Evolutionary conservation across 1,139 yeast genomes (phyloP).

Genomic region (Protomyces inundatus): DNA sequence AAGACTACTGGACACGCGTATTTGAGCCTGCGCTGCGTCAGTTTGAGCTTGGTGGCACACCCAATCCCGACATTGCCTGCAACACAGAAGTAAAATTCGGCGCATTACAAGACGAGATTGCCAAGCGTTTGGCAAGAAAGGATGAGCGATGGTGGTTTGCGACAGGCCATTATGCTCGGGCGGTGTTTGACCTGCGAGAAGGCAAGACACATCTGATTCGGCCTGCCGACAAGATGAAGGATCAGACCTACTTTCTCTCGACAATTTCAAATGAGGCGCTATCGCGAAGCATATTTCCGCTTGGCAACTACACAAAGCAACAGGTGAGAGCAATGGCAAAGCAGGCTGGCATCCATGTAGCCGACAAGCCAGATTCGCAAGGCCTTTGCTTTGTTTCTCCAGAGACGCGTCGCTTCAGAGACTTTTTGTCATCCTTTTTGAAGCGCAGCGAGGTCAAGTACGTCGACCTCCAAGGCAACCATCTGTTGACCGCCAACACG

Average conservation of each 20-base stretch:
- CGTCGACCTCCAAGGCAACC: constrained; percentile 55
- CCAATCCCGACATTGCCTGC: constrained; percentile 92
- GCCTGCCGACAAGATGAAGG: constrained; percentile 60
- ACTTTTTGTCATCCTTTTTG: constrained; percentile 70
- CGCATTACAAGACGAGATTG: constrained; percentile 32
- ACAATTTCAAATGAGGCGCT: constrained; percentile 52
- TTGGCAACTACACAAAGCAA: constrained; percentile 71
- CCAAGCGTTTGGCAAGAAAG: constrained; percentile 31
- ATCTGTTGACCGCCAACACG: constrained; percentile 66
- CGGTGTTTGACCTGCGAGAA: constrained; percentile 9
- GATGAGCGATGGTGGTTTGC: constrained; percentile 56
- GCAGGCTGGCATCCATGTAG: constrained; percentile 52
- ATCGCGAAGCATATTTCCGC: constrained; percentile 60
- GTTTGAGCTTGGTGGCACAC: constrained; percentile 72
- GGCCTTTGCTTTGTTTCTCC: constrained; percentile 91
- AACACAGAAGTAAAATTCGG: constrained; percentile 86
- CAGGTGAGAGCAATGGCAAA: constrained; percentile 64
- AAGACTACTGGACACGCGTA: constrained; percentile 87
- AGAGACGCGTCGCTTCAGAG: constrained; percentile 54
- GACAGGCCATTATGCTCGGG: constrained; percentile 79
- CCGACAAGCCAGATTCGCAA: constrained; percentile 82
- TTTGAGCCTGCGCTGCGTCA: constrained; percentile 82
- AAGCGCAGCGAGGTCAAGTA: constrained; percentile 70
- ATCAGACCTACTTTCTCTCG: constrained; percentile 85
- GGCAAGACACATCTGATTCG: constrained; percentile 48